Conservation (phyloP, 192 early-diverging fungal species). For the Jimgerdemannia lactiflua region DNA sequence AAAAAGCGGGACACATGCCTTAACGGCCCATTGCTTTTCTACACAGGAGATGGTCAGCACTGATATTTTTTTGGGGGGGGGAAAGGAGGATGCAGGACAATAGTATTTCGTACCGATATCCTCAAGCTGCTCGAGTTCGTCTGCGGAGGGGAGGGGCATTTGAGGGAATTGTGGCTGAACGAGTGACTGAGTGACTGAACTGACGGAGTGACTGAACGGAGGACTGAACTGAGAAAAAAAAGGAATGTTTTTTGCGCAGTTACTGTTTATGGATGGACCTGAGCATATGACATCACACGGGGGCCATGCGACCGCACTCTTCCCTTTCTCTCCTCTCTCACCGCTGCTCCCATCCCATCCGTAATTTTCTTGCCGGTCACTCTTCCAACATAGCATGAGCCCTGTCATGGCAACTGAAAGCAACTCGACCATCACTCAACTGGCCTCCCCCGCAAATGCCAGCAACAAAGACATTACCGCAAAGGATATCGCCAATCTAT, state of each 20-base stretch:
- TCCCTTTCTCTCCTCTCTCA: background rate
- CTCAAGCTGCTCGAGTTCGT: constrained; percentile 69
- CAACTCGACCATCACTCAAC: background rate
- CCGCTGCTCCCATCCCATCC: background rate
- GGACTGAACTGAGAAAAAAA: background rate
- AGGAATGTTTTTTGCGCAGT: background rate
- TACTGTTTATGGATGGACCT: background rate
- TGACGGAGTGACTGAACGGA: background rate
- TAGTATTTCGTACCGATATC: constrained; percentile 58
- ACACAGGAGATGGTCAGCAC: constrained; percentile 2
- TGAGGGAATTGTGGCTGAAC: background rate
- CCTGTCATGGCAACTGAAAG: background rate
- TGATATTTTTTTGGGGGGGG: background rate
- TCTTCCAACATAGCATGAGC: background rate
- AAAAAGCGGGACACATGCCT: constrained; percentile 29
- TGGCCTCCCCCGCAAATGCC: background rate
- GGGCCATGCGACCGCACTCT: background rate
- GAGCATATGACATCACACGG: background rate
- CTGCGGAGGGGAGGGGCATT: constrained; percentile 70
- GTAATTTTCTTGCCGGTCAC: background rate
- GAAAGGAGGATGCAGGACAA: background rate
- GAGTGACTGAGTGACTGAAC: background rate
- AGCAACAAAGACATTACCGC: constrained; percentile 31
- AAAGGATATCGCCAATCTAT: constrained; percentile 47
- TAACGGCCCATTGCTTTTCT: constrained; percentile 96